Base-by-base conservation (phyloP, 148 eudicot species). In the Chenopodium berlandieri region DNA sequence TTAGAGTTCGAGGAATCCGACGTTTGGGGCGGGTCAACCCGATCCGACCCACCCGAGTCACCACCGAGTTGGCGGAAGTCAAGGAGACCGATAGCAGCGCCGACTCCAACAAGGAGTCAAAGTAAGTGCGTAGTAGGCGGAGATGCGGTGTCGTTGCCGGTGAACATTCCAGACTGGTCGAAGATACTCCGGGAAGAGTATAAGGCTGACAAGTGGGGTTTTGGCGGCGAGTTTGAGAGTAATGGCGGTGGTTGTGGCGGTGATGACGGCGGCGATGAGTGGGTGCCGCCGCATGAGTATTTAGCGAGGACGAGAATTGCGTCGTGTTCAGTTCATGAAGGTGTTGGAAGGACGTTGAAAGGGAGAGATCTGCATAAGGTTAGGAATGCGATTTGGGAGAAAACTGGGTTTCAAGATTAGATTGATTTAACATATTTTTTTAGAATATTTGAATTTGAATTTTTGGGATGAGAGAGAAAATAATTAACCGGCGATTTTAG, bases 341-440 rank as follows among this genome's bases (percentile, higher is more conserved):
- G 94, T 1, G 70, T 89, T 3, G 97, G 94, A 67, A 84, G 97
- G 87, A 90, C 92, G 4, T 80, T 91, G 31, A 93, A 91, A 75
- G 94, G 97, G 27, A 82, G 94, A 73, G 97, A 93, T 90, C 88
- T 93, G 79, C 91, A 92, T 81, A 82, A 90, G 83, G 94, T 93
- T 32, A 89, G 97, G 65, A 90, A 93, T 85, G 95, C 97, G 0
- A 87, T 93, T 89, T 93, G 88, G 89, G 91, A 86, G 86, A 93
- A 89, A 79, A 91, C 89, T 37, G 97, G 95, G 32, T 93, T 91
- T 83, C 85, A 91, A 79, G 94, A 93, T 79, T 93, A 79, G 8
- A 10, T 46, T 34, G 17, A n/a, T 47, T 44, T 20, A 46, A 73
- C 20, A 14, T 20, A 5, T 62, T 62, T 22, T 20, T 20, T 60